phyloP scores from a whole-genome alignment of 306 rosid species.

The Prunus fruticosa region DNA sequence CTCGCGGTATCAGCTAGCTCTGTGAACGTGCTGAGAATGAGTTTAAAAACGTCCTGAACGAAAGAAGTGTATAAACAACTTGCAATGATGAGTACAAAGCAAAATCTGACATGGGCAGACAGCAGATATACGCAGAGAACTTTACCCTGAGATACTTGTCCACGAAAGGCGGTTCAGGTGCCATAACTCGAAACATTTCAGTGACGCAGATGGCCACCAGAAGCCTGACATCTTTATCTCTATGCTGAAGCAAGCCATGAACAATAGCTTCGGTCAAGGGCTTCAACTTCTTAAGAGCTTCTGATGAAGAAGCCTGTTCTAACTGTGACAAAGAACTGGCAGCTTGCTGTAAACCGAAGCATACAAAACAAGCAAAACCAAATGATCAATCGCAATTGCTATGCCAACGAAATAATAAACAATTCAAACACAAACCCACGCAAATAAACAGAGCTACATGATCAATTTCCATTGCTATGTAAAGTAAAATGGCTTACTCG shows the following conservation, averaged over 20 bases:
- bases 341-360: conserved; percentile 56
- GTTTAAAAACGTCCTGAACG: conserved; percentile 63
- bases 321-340: conserved; percentile 55
- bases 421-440: background rate
- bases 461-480: background rate
- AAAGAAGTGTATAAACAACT: background rate
- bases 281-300: conserved; percentile 38
- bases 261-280: conserved; percentile 48
- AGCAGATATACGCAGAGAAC: background rate
- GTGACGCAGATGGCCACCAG: conserved; percentile 65
- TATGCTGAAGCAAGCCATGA: conserved; percentile 53
- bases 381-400: background rate
- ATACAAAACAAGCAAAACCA: background rate
- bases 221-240: conserved; percentile 80
- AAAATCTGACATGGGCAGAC: background rate
- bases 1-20: conserved; percentile 69
- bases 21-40: conserved; percentile 58
- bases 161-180: conserved; percentile 81
- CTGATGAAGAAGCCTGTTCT: conserved; percentile 49
- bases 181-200: conserved; percentile 73
- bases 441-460: background rate
- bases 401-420: background rate
- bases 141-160: conserved; percentile 70
- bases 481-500: conserved; percentile 29
- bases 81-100: conserved; percentile 1